phyloP scores from a whole-genome alignment of 108 stramenopile species.

The Asterionellopsis glacialis region DNA sequence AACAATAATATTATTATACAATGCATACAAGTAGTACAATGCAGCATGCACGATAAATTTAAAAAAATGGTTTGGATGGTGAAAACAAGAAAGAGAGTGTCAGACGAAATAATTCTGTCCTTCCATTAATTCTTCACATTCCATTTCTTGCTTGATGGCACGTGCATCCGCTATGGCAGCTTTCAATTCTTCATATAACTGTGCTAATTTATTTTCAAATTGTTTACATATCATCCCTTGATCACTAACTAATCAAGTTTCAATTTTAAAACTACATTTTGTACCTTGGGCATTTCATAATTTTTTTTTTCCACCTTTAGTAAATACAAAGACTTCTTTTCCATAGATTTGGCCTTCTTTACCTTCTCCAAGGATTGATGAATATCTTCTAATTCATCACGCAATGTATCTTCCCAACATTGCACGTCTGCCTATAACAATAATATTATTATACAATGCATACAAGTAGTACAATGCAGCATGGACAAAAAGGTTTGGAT shows the following conservation, averaged over 20 bases:
- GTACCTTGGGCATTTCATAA: slow-evolving; percentile 61
- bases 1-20: too few species aligned
- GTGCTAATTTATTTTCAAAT: slow-evolving; percentile 46
- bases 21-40: too few species aligned
- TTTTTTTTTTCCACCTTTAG: slow-evolving; percentile 62
- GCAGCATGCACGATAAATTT: too few species aligned
- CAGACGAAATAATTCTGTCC: too few species aligned
- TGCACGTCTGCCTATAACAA: slow-evolving; percentile 78
- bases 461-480: too few species aligned
- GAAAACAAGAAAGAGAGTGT: too few species aligned
- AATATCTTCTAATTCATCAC: slow-evolving; percentile 62
- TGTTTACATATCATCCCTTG: slow-evolving; percentile 32
- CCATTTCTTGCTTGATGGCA: slow-evolving; percentile 51
- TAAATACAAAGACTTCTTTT: slow-evolving; percentile 46
- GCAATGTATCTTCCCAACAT: slow-evolving; percentile 84
- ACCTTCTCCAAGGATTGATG: slow-evolving; percentile 41
- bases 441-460: too few species aligned
- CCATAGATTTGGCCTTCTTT: slow-evolving; percentile 22
- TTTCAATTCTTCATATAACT: slow-evolving; percentile 52
- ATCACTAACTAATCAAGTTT: slow-evolving; percentile 70
- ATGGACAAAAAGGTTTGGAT: too few species aligned
- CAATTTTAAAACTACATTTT: slow-evolving; percentile 81
- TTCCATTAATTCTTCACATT: slow-evolving; percentile 61
- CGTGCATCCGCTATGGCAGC: slow-evolving; percentile 58
- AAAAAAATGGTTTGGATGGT: too few species aligned